phyloP scores from a whole-genome alignment of 2,329 filamentous ascomycete genomes.

The Teratosphaeria zuluensis region DNA sequence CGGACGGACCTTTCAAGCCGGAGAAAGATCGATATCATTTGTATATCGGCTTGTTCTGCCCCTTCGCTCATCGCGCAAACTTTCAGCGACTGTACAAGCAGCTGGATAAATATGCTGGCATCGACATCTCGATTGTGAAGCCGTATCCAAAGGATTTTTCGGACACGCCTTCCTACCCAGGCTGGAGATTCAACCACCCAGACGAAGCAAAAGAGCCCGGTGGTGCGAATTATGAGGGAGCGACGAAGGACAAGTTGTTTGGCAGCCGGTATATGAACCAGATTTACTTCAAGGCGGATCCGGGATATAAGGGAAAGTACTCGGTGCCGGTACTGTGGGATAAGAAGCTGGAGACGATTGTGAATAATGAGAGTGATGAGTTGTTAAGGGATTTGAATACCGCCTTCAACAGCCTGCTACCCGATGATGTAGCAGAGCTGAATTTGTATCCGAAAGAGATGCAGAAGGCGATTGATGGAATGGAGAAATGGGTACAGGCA shows the following conservation, averaged over 20 bases:
- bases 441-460: conserved; percentile 46
- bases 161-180: conserved; percentile 52
- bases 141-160: conserved; percentile 55
- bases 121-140: conserved; percentile 50
- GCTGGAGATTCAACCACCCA: conserved; percentile 46
- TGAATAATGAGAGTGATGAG: conserved; percentile 54
- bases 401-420: conserved; percentile 44
- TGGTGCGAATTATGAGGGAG: conserved; percentile 37
- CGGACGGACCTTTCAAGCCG: conserved; percentile 39
- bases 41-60: conserved; percentile 54
- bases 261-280: conserved; percentile 49
- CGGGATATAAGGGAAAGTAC: conserved; percentile 51
- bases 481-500: conserved; percentile 45
- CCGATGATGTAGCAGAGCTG: conserved; percentile 31
- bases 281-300: conserved; percentile 53
- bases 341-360: conserved; percentile 44
- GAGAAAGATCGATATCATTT: conserved; percentile 46
- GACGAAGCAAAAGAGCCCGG: conserved; percentile 31
- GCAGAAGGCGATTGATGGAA: conserved; percentile 41
- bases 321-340: conserved; percentile 55
- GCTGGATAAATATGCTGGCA: conserved; percentile 38
- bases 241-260: conserved; percentile 53
- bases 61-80: conserved; percentile 53
- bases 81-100: conserved; percentile 50
- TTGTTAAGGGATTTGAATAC: conserved; percentile 49